Evolutionary conservation across 805 yeast species (phyloP).

Genomic region (Candida mattraensis): DNA sequence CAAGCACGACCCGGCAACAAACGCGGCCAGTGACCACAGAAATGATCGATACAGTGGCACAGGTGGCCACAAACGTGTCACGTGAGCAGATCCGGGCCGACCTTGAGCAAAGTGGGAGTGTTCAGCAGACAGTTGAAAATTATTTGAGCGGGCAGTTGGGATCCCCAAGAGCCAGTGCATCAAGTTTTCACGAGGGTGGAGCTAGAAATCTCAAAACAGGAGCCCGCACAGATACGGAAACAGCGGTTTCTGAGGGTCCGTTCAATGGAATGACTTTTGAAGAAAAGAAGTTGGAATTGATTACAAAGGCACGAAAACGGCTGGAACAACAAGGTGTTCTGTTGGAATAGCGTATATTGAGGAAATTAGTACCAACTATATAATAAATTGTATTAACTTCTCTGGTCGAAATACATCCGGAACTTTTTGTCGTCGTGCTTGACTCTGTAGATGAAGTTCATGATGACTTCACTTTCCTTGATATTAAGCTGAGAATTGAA

Average conservation of each 20-base stretch:
- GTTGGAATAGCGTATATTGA: conserved; percentile 2
- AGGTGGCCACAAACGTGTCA: conserved; percentile 73
- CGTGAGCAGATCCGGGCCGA: conserved; percentile 71
- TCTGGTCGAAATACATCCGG: conserved; percentile 39
- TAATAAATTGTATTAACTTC: conserved; percentile 11
- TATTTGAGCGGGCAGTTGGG: conserved; percentile 43
- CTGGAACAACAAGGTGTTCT: conserved; percentile 34
- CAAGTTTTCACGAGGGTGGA: conserved; percentile 1
- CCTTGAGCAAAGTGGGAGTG: conserved; percentile 74
- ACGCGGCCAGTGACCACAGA: conserved; percentile 48
- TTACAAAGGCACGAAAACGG: conserved; percentile 59
- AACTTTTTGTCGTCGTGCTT: conserved; percentile 54
- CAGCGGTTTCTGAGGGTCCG: conserved; percentile 20
- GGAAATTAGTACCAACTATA: conserved; percentile 1
- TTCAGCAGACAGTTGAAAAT: conserved; percentile 75
- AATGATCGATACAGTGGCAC: conserved; percentile 85
- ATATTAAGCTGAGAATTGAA: conserved; percentile 52
- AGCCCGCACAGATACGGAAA: conserved; percentile 1
- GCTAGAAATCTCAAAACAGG: conserved; percentile 1
- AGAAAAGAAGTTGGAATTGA: conserved; percentile 55
- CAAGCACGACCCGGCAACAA: no score
- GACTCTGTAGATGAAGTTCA: conserved; percentile 85
- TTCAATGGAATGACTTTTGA: conserved; percentile 45
- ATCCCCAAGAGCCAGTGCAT: background rate
- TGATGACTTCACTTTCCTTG: conserved; percentile 82